Evolutionary conservation across 495 filamentous ascomycete species (phyloP).

Genomic region (Penicillium odoratum): DNA sequence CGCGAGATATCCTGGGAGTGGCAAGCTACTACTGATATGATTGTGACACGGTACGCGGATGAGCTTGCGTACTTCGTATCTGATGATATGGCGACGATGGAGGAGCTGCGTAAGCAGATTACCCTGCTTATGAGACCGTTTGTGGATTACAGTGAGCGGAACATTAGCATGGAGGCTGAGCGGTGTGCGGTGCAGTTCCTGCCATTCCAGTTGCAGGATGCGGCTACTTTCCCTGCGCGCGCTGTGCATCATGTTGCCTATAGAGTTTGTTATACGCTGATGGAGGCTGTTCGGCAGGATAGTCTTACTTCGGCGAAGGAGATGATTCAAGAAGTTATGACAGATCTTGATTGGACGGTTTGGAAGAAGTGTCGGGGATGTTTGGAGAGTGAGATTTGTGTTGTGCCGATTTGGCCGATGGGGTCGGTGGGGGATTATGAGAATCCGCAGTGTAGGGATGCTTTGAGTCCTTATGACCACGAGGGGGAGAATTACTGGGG

Average conservation of each 20-base stretch:
- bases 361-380: constrained; percentile 64
- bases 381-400: constrained; percentile 58
- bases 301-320: constrained; percentile 25
- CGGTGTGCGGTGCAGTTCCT: constrained; percentile 55
- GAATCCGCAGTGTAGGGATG: constrained; percentile 48
- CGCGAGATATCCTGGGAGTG: constrained; percentile 45
- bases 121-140: constrained; percentile 48
- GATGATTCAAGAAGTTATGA: constrained; percentile 41
- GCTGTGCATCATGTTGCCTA: constrained; percentile 49
- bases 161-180: constrained; percentile 34
- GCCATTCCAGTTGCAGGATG: constrained; percentile 13
- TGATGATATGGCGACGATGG: constrained; percentile 30
- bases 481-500: constrained; percentile 43
- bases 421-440: constrained; percentile 55
- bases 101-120: constrained; percentile 44
- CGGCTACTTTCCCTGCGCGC: constrained; percentile 28
- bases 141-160: constrained; percentile 47
- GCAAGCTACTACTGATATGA: constrained; percentile 62
- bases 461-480: constrained; percentile 20
- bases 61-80: constrained; percentile 51
- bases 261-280: constrained; percentile 52
- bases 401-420: constrained; percentile 67
- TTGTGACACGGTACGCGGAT: constrained; percentile 57
- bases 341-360: constrained; percentile 56
- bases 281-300: constrained; percentile 34